Conservation (phyloP, 2,329 filamentous ascomycete genomes). For the Pestalotiopsis sp. region DNA sequence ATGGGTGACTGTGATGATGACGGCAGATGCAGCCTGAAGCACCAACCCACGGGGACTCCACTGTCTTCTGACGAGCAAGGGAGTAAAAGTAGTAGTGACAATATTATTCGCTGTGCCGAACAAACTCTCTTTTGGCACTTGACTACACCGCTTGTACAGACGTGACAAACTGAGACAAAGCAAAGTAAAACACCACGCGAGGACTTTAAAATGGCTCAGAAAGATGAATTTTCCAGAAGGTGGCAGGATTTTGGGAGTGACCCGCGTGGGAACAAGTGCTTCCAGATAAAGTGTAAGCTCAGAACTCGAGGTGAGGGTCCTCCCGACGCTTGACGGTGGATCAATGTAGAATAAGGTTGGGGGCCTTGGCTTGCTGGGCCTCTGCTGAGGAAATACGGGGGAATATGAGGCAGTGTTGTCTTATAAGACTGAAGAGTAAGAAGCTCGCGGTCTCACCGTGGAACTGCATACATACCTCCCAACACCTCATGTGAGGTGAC, state of each 20-base stretch:
- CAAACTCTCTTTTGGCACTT: not conserved
- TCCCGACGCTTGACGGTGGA: not conserved
- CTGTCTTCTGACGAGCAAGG: slow-evolving; percentile 19
- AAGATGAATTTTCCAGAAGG: not conserved
- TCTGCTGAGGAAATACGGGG: not conserved
- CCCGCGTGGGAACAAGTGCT: not conserved
- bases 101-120: not conserved
- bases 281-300: slow-evolving; percentile 1
- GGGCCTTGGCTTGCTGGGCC: not conserved
- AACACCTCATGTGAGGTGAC: not conserved
- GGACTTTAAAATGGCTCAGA: not conserved
- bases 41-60: slow-evolving; percentile 13
- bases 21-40: slow-evolving; percentile 18
- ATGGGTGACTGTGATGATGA: slow-evolving; percentile 12
- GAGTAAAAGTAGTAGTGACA: not conserved
- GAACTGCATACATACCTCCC: not conserved
- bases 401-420: not conserved
- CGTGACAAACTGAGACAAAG: not conserved
- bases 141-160: slow-evolving; percentile 1
- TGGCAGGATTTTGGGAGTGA: not conserved
- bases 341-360: not conserved
- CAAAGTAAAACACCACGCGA: not conserved
- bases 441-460: not conserved
- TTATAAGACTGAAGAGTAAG: not conserved
- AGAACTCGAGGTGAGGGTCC: not conserved